A percentile compares a stretch with the other conserved stretches of the same genome.
Evolutionary conservation across 2,329 filamentous ascomycete genomes (phyloP).

Genomic region (Botrytis tulipae): DNA sequence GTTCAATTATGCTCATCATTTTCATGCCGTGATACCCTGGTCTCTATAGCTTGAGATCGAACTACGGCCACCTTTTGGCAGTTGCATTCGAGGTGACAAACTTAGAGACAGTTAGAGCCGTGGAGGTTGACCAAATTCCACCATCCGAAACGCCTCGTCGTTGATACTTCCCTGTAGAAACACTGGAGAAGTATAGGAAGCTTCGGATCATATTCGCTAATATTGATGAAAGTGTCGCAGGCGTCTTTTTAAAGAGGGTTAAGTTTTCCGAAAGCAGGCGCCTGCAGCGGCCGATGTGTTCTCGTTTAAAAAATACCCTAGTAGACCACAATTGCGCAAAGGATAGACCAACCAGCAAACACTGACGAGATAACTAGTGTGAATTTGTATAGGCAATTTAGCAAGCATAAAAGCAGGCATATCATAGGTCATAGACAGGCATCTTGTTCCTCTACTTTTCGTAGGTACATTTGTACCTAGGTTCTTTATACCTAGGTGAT

Average conservation of each 20-base stretch:
- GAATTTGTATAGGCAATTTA: constrained; percentile 2
- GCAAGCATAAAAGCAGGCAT: constrained; percentile 9
- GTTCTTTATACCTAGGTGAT: constrained; percentile 7
- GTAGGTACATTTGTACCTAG: background rate
- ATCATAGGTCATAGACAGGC: constrained; percentile 3
- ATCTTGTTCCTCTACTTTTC: constrained; percentile 13
- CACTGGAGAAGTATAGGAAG: constrained; percentile 15
- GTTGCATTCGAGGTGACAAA: constrained; percentile 5
- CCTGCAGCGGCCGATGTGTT: constrained; percentile 21
- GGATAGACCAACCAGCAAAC: constrained; percentile 12
- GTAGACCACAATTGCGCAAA: constrained; percentile 20
- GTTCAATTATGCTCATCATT: constrained; percentile 10
- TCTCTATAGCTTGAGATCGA: constrained; percentile 9
- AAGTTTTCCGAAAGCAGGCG: constrained; percentile 19
- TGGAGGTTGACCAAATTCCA: constrained; percentile 10
- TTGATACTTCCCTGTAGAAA: constrained; percentile 15
- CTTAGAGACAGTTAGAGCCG: constrained; percentile 1
- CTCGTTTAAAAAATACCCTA: constrained; percentile 13
- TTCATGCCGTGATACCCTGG: constrained; percentile 16
- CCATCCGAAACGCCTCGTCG: constrained; percentile 9
- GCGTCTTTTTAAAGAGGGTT: constrained; percentile 4
- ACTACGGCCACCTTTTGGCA: constrained; percentile 15
- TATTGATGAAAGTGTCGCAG: constrained; percentile 15
- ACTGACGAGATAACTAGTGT: constrained; percentile 9
- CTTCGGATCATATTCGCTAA: constrained; percentile 18